Conservation (phyloP, 2,329 filamentous ascomycete species). For the Zymoseptoria tritici region DNA sequence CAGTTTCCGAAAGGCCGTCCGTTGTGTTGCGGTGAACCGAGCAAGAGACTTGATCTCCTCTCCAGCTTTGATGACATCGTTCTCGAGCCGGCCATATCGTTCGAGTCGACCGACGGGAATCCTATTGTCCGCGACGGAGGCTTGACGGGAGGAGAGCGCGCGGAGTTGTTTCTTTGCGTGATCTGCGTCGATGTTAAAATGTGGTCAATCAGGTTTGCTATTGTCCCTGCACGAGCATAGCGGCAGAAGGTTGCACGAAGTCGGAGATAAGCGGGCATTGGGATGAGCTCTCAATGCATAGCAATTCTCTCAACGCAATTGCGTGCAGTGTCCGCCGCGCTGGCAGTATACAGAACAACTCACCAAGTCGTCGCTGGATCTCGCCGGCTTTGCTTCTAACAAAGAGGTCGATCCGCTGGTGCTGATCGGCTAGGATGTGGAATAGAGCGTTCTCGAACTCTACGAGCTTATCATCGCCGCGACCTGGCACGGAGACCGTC, state of each 20-base stretch:
- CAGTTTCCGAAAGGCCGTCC: constrained; percentile 72
- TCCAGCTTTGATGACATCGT: constrained; percentile 50
- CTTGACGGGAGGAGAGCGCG: constrained; percentile 18
- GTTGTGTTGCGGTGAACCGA: constrained; percentile 66
- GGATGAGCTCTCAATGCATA: not conserved
- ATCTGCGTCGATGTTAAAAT: constrained; percentile 11
- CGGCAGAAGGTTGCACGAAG: not conserved
- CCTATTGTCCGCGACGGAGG: constrained; percentile 20
- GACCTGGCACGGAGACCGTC: constrained; percentile 68
- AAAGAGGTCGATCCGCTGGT: constrained; percentile 71
- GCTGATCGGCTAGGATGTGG: constrained; percentile 62
- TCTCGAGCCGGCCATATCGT: constrained; percentile 44
- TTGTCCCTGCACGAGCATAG: not conserved
- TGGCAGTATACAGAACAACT: constrained; percentile 20
- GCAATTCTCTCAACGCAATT: not conserved
- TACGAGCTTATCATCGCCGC: constrained; percentile 44
- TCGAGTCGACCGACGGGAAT: constrained; percentile 42
- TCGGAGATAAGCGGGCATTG: not conserved
- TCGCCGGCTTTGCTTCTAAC: constrained; percentile 74
- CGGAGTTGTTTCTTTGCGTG: constrained; percentile 25
- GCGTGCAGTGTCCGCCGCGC: too few species aligned
- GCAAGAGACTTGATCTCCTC: constrained; percentile 64
- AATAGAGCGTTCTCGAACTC: constrained; percentile 67
- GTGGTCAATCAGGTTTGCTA: too few species aligned
- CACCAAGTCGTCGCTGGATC: constrained; percentile 62